These are phyloP conservation scores for Boletus pseudo-olivaceus DNA, from an alignment of 768 basidiomycete species.

Conservation along the genomic window DNA sequence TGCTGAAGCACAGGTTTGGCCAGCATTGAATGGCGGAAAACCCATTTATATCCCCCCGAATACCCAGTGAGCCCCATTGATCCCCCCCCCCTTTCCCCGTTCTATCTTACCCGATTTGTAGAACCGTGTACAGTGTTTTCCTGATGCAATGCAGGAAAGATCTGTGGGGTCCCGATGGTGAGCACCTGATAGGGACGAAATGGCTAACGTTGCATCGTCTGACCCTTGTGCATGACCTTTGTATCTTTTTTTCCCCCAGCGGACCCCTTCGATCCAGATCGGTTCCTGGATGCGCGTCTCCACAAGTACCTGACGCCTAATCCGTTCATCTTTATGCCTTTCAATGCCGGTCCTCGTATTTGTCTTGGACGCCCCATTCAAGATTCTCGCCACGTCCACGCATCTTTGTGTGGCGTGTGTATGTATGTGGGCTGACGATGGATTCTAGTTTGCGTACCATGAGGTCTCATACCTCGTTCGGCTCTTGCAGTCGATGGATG, in stretches of 20 bases:
- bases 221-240: too few relatives aligned
- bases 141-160: constrained; percentile 39
- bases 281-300: constrained; percentile 58
- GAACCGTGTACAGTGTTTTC: constrained; percentile 23
- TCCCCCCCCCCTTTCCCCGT: too few relatives aligned
- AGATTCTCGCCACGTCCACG: background rate
- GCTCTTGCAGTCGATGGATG: constrained; percentile 47
- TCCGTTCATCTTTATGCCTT: constrained; percentile 67
- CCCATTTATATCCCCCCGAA: too few relatives aligned
- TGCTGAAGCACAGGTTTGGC: too few relatives aligned
- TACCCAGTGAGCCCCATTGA: background rate
- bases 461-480: constrained; percentile 52
- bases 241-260: constrained; percentile 18
- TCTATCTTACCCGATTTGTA: too few relatives aligned
- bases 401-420: too few relatives aligned
- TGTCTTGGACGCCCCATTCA: constrained; percentile 34
- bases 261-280: constrained; percentile 56
- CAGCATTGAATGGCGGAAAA: too few relatives aligned
- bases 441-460: constrained; percentile 49
- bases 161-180: constrained; percentile 38
- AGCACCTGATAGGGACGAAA: background rate
- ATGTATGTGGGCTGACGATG: too few relatives aligned
- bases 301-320: constrained; percentile 52
- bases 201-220: too few relatives aligned
- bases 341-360: constrained; percentile 65